Evolutionary conservation across 2,329 filamentous ascomycete genomes (phyloP).

Genomic region (Geosmithia putterillii): DNA sequence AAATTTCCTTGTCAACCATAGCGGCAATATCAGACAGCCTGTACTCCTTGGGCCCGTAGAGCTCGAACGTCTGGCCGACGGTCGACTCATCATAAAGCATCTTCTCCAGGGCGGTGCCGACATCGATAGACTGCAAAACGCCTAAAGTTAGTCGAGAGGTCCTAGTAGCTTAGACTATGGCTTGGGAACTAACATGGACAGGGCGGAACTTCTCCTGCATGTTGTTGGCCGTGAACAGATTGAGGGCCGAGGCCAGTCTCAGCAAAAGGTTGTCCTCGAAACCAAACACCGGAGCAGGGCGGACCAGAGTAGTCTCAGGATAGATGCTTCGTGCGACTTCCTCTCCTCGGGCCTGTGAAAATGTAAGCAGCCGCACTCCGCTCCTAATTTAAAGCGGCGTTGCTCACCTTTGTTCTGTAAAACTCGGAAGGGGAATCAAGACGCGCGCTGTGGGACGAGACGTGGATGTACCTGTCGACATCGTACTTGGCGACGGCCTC

Average conservation of each 20-base stretch:
- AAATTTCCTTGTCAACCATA: conserved; percentile 83
- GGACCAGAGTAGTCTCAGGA: conserved; percentile 93
- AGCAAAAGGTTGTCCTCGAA: conserved; percentile 89
- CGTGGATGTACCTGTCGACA: conserved; percentile 89
- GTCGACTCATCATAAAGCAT: conserved; percentile 90
- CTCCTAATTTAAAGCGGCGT: background rate
- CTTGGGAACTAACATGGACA: conserved; percentile 56
- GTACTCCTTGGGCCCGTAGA: conserved; percentile 90
- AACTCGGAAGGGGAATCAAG: conserved; percentile 74
- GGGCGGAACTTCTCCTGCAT: conserved; percentile 87
- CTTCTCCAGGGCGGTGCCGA: conserved; percentile 75
- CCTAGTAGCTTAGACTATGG: background rate
- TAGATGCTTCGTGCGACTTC: conserved; percentile 76
- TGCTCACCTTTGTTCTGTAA: conserved; percentile 70
- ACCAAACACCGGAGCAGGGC: conserved; percentile 86
- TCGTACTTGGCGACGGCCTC: conserved; percentile 97
- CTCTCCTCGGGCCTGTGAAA: conserved; percentile 60
- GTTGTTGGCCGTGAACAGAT: conserved; percentile 82
- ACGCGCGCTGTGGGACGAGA: conserved; percentile 88
- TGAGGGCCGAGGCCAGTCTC: conserved; percentile 67
- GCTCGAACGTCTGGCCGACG: conserved; percentile 81
- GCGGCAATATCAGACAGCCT: conserved; percentile 76
- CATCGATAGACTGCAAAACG: conserved; percentile 70
- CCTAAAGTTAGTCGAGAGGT: background rate
- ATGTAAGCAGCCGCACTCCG: background rate